phyloP scores from a whole-genome alignment of 306 rosid genomes.

The Herpetospermum pedunculosum region DNA sequence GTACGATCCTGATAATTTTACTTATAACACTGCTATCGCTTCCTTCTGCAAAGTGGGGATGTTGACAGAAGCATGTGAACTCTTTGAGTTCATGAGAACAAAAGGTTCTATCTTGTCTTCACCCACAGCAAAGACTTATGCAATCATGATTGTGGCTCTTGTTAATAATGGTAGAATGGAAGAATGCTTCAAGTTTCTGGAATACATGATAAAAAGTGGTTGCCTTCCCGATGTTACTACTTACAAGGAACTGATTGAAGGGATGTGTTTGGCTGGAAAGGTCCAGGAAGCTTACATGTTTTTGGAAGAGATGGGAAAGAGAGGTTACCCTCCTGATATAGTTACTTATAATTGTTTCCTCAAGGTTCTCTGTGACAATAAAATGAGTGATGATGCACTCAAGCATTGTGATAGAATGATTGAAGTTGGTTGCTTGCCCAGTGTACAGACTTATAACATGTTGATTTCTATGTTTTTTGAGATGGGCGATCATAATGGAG shows the following conservation, averaged over 20 bases:
- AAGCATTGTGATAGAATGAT: conserved; percentile 52
- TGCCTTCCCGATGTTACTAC: conserved; percentile 89
- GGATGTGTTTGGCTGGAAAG: conserved; percentile 75
- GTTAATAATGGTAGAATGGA: conserved; percentile 55
- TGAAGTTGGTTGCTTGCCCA: conserved; percentile 52
- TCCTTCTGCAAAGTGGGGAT: conserved; percentile 68
- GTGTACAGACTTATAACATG: conserved; percentile 84
- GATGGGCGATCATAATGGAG: conserved; percentile 66
- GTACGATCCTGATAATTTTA: conserved; percentile 65
- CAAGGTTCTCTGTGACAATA: conserved; percentile 69
- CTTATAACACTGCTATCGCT: conserved; percentile 73
- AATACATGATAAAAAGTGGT: conserved; percentile 65
- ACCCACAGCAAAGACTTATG: conserved; percentile 75
- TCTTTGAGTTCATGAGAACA: conserved; percentile 81
- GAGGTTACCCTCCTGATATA: conserved; percentile 82
- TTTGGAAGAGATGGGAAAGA: conserved; percentile 88
- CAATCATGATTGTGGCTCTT: conserved; percentile 68
- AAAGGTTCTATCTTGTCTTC: conserved; percentile 66
- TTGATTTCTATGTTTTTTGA: conserved; percentile 67
- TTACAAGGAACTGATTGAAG: conserved; percentile 73
- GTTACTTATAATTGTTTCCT: conserved; percentile 87
- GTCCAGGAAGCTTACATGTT: conserved; percentile 64
- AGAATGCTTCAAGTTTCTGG: conserved; percentile 54
- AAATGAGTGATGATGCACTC: conserved; percentile 63
- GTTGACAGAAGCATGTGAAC: conserved; percentile 55